Evolutionary conservation across 768 basidiomycete species (phyloP).

Genomic region (Suillus clintonianus): DNA sequence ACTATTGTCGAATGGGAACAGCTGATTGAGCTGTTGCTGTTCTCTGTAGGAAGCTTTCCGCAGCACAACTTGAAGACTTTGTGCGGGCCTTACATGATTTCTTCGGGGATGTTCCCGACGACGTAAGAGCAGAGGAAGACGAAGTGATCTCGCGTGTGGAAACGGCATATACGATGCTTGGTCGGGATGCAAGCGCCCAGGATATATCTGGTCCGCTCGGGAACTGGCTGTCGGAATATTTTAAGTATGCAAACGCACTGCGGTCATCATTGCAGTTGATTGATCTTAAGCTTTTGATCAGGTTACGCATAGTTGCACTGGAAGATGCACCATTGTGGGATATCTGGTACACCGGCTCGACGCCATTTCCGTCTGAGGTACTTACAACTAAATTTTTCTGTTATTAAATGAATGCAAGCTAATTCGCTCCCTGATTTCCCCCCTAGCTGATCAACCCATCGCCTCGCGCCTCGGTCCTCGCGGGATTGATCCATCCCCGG

Average conservation of each 20-base stretch:
- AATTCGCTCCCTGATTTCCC: not conserved
- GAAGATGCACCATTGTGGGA: slow-evolving; percentile 63
- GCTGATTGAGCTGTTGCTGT: not conserved
- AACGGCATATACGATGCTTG: slow-evolving; percentile 14
- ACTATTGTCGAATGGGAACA: slow-evolving; percentile 15
- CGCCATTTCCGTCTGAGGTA: slow-evolving; percentile 71
- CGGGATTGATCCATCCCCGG: slow-evolving; percentile 62
- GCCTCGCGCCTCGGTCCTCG: slow-evolving; percentile 57
- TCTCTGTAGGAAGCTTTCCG: slow-evolving; percentile 43
- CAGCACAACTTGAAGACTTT: slow-evolving; percentile 35
- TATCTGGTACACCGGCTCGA: slow-evolving; percentile 69
- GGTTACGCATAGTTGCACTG: slow-evolving; percentile 44
- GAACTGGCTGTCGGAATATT: slow-evolving; percentile 52
- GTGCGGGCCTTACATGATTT: slow-evolving; percentile 43
- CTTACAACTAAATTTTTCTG: slow-evolving; percentile 7
- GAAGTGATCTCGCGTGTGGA: slow-evolving; percentile 28
- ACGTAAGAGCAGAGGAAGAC: slow-evolving; percentile 36
- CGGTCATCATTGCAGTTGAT: not conserved
- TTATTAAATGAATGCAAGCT: not conserved
- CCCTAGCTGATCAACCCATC: slow-evolving; percentile 70
- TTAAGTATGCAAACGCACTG: slow-evolving; percentile 48
- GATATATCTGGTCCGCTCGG: slow-evolving; percentile 35
- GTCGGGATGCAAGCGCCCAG: slow-evolving; percentile 19
- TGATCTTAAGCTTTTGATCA: slow-evolving; percentile 21
- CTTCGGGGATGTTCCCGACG: slow-evolving; percentile 34